Percentiles rank a stretch among this genome's conserved stretches.
Conservation (phyloP, 139 green algal species). For the Coelastrella sp. region DNA sequence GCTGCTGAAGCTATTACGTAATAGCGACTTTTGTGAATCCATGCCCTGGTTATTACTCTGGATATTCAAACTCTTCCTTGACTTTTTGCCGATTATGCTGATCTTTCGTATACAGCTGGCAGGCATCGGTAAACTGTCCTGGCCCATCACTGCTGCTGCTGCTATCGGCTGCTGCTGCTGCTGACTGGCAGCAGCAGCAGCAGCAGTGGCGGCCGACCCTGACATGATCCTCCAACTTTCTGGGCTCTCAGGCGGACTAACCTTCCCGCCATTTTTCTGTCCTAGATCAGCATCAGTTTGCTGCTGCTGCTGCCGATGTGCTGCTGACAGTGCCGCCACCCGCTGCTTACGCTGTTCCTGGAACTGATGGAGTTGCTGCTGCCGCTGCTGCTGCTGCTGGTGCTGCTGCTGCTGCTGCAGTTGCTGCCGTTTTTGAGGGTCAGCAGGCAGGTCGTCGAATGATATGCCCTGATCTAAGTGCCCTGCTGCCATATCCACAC, state of each 20-base stretch:
- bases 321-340: not conserved
- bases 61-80: constrained; percentile 73
- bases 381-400: no score
- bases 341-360: not conserved
- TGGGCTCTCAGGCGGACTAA: not conserved
- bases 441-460: not conserved
- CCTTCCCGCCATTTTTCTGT: not conserved
- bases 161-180: not conserved
- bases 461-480: constrained; percentile 60
- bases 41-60: no score
- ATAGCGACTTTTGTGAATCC: constrained; percentile 65
- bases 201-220: no score
- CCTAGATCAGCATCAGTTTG: not conserved
- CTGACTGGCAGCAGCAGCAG: not conserved
- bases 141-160: constrained; percentile 23
- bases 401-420: no score
- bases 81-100: no score
- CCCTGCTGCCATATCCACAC: constrained; percentile 50
- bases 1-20: constrained; percentile 48
- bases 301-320: not conserved
- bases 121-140: no score
- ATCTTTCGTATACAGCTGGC: no score
- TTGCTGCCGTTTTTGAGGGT: not conserved
- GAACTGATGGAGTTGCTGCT: not conserved
- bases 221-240: not conserved